phyloP scores from a whole-genome alignment of 2,329 filamentous ascomycete species.

The Teratosphaeriaceae sp. region DNA sequence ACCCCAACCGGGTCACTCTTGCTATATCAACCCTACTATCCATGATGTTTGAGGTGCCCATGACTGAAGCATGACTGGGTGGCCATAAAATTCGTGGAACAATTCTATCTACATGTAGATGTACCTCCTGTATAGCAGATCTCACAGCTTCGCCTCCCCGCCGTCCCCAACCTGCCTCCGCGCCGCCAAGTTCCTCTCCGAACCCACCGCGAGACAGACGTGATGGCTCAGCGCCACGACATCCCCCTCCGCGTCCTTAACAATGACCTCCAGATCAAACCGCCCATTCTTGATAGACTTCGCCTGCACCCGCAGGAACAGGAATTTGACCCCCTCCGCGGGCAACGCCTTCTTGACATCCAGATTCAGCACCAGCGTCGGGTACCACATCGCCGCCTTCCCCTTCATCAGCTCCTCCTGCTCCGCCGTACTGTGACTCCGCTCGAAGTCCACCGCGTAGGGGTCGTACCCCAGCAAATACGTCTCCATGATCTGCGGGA shows the following conservation, averaged over 20 bases:
- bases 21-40: conserved; percentile 17
- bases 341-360: conserved; percentile 71
- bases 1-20: conserved; percentile 17
- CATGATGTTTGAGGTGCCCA: conserved; percentile 29
- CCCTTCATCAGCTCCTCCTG: conserved; percentile 23
- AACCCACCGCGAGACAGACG: conserved; percentile 56
- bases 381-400: conserved; percentile 58
- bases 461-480: conserved; percentile 30
- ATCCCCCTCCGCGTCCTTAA: conserved; percentile 58
- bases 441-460: conserved; percentile 24
- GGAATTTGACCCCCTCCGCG: conserved; percentile 61
- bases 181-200: conserved; percentile 56
- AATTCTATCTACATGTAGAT: conserved; percentile 3
- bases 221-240: conserved; percentile 63
- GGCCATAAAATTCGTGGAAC: conserved; percentile 27
- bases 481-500: conserved; percentile 57
- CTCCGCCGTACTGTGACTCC: conserved; percentile 14
- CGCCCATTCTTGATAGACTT: conserved; percentile 65
- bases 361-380: conserved; percentile 66
- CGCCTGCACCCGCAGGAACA: conserved; percentile 58
- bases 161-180: conserved; percentile 33
- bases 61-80: conserved; percentile 23
- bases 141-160: conserved; percentile 17
- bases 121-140: no score
- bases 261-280: conserved; percentile 65